These are phyloP conservation scores for Panellus pusillus DNA, from an alignment of 768 basidiomycete genomes.

Conservation along the genomic window DNA sequence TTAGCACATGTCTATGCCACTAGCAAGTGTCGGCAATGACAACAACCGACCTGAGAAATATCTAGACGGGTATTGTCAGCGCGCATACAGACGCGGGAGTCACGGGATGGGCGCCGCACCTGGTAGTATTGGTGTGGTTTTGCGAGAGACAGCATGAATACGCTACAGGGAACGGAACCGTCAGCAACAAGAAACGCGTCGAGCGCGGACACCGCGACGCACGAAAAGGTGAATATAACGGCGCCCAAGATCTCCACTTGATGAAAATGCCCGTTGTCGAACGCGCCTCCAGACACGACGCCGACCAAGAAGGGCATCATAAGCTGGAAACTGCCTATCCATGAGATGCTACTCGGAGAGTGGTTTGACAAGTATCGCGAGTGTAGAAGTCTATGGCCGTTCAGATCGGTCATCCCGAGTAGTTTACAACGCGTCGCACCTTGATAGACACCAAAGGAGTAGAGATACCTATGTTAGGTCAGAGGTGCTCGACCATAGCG, in stretches of 20 bases:
- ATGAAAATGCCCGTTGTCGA: conserved; percentile 24
- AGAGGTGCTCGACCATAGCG: neutral
- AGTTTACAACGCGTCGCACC: neutral
- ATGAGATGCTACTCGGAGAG: conserved; percentile 14
- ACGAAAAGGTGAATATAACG: conserved; percentile 23
- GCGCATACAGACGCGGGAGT: no score
- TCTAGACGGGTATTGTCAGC: no score
- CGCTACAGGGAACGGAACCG: conserved; percentile 24
- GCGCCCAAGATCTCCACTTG: conserved; percentile 16
- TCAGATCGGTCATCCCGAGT: neutral
- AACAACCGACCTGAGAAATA: no score
- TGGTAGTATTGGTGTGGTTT: conserved; percentile 37
- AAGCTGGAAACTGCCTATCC: conserved; percentile 26
- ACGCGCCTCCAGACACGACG: conserved; percentile 22
- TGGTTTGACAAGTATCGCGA: conserved; percentile 9
- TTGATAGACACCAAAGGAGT: conserved; percentile 10
- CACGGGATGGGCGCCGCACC: neutral
- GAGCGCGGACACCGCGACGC: neutral
- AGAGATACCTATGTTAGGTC: conserved; percentile 1
- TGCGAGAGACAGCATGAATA: conserved; percentile 42
- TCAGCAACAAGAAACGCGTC: neutral
- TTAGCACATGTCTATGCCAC: neutral
- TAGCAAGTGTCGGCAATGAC: no score
- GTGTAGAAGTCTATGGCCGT: conserved; percentile 6
- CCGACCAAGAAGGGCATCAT: conserved; percentile 26